Evolutionary conservation across 495 filamentous ascomycete species (phyloP).

Genomic region (Mytilinidion resinicola): DNA sequence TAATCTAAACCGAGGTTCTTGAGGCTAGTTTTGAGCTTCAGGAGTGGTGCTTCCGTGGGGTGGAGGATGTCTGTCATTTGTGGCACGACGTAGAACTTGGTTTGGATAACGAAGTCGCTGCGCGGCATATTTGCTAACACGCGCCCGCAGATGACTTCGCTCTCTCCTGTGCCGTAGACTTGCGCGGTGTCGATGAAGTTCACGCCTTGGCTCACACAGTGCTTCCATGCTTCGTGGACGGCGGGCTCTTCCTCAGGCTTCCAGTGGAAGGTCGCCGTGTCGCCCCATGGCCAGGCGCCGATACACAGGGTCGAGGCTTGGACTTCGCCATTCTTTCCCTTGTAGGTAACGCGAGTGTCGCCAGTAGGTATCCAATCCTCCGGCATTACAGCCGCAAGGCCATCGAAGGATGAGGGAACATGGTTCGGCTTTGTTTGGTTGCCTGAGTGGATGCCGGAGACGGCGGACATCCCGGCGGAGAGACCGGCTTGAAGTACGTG

Average conservation of each 20-base stretch:
- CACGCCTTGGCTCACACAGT: slow-evolving; percentile 28
- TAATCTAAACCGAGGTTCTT: slow-evolving; percentile 21
- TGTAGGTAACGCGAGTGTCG: slow-evolving; percentile 11
- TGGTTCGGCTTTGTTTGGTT: not conserved
- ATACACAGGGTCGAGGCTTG: slow-evolving; percentile 35
- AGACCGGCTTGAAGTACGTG: not conserved
- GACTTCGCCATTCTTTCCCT: slow-evolving; percentile 24
- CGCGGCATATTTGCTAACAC: slow-evolving; percentile 35
- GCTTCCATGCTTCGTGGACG: slow-evolving; percentile 36
- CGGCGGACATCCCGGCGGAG: not conserved
- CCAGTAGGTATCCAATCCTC: slow-evolving; percentile 14
- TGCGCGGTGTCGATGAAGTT: slow-evolving; percentile 42
- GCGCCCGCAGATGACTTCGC: slow-evolving; percentile 37
- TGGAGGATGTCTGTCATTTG: slow-evolving; percentile 17
- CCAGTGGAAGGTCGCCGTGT: slow-evolving; percentile 40
- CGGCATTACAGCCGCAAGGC: slow-evolving; percentile 13
- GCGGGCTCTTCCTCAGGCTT: slow-evolving; percentile 31
- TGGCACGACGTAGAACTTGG: slow-evolving; percentile 24
- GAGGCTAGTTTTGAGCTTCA: slow-evolving; percentile 15
- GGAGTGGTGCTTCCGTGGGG: slow-evolving; percentile 14
- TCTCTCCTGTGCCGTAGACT: slow-evolving; percentile 39
- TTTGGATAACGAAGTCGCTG: slow-evolving; percentile 27
- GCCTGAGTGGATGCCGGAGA: not conserved
- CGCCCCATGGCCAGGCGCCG: slow-evolving; percentile 42
- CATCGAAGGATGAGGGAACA: not conserved